Base-by-base conservation (phyloP, 2,329 filamentous ascomycete genomes). In the Scedosporium aurantiacum region DNA sequence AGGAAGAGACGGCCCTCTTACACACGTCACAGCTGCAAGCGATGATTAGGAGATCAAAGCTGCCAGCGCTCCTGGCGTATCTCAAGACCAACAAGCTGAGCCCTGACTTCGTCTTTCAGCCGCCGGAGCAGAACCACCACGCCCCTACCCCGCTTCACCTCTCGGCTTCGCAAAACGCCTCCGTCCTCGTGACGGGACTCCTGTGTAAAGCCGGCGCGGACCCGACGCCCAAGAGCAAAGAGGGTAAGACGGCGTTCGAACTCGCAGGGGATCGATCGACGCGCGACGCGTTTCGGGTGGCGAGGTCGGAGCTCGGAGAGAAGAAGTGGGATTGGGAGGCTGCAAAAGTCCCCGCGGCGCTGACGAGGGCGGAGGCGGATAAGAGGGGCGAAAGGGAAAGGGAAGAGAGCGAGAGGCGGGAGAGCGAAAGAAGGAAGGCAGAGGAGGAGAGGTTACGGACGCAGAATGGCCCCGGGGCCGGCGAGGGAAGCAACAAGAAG, bases 1-100 rank as follows among this genome's bases (percentile, higher is more conserved):
- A 93, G 71, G 91, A 97, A 65, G 91, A 97, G 74, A 85, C 83
- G 37, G 87, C 88, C 1, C 74, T 87, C 2, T 78, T 97, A 3
- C 93, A 99, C 71, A 97, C 93, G 0, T 85, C 88, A 1, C 94
- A 99, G 70, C 79, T 99, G 0, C 91, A 94, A 68, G 88, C 91
- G 0, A 81, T 97, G 27, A 89, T 96, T 63, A 88, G 91, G 55
- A 88, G 94, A 50, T 95, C 90, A 1, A 97, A 96, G 72, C 84
- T 94, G 0, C 93, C 94, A 0, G 91, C 89, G 0, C 76, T 99
- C 1, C 79, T 97, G 16, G 86, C 89, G 1, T 99, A 97, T 70
- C 77, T 99, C 5, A 83, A 85, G 64, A 87, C 82, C 64, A 96
- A 97, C 74, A 76, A 78, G 2, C 77, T 97, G 8, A 76, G 83